Conservation (phyloP, 805 yeast genomes). For the Komagataella pastoris region DNA sequence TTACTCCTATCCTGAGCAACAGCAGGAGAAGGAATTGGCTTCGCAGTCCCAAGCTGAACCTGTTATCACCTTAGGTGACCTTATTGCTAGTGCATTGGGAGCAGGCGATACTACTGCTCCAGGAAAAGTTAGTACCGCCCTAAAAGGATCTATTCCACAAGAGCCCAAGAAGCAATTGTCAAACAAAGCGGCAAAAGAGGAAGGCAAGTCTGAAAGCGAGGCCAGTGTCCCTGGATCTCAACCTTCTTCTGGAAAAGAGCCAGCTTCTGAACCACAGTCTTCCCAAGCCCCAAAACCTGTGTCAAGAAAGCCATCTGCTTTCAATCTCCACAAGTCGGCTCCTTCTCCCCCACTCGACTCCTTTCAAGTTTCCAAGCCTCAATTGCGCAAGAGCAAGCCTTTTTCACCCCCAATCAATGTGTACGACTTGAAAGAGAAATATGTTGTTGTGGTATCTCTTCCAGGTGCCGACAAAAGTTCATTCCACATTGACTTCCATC, state of each 20-base stretch:
- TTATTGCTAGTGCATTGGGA: neutral
- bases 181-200: neutral
- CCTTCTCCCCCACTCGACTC: constrained; percentile 23
- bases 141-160: too few relatives aligned
- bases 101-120: neutral
- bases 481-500: constrained; percentile 45
- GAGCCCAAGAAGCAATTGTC: neutral
- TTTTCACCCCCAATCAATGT: constrained; percentile 48
- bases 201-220: neutral
- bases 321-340: constrained; percentile 12
- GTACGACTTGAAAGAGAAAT: constrained; percentile 33
- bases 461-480: constrained; percentile 46
- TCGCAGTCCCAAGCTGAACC: neutral
- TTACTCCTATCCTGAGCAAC: neutral
- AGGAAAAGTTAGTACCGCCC: neutral
- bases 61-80: neutral
- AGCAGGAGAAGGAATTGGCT: neutral
- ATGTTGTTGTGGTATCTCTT: constrained; percentile 34
- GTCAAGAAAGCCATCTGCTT: neutral
- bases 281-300: neutral
- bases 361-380: constrained; percentile 31
- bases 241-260: neutral
- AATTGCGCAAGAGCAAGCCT: constrained; percentile 25
- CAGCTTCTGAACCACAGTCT: neutral
- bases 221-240: neutral